phyloP scores from a whole-genome alignment of 345 rosid species.

The Linum lewisii region DNA sequence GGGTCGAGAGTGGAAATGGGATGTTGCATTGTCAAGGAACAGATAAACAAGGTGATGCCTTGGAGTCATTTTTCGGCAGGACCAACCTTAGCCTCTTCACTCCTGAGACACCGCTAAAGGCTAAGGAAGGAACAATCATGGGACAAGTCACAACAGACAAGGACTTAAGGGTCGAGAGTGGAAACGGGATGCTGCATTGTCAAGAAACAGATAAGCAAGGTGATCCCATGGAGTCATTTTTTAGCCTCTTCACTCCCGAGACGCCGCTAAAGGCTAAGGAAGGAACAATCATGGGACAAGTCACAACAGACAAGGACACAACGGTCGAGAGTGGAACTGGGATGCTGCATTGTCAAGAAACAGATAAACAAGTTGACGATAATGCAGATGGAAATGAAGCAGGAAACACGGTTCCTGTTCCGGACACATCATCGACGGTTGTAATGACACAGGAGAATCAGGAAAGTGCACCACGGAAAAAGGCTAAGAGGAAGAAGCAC shows the following conservation, averaged over 20 bases:
- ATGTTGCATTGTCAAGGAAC: conserved; percentile 10
- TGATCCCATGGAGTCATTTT: too few relatives aligned
- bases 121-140: not conserved
- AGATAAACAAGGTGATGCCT: conserved; percentile 15
- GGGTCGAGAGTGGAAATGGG: not conserved
- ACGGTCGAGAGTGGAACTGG: not conserved
- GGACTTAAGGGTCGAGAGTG: not conserved
- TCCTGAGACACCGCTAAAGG: conserved; percentile 52
- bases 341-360: conserved; percentile 8
- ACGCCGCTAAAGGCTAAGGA: conserved; percentile 42
- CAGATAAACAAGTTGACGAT: conserved; percentile 7
- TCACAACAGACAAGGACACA: too few relatives aligned
- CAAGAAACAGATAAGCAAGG: conserved; percentile 18
- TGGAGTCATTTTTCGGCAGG: too few relatives aligned
- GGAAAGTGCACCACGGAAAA: conserved; percentile 42
- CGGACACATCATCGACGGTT: conserved; percentile 23
- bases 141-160: too few relatives aligned
- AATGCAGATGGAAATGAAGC: not conserved
- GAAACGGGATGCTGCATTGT: not conserved
- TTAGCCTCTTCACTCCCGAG: conserved; percentile 32
- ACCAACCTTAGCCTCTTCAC: conserved; percentile 21
- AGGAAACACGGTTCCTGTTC: conserved; percentile 10
- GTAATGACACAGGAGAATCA: conserved; percentile 22
- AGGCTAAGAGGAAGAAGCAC: conserved; percentile 59
- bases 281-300: not conserved